Base-by-base conservation (phyloP, 495 filamentous ascomycete species). In the Penicillium argentinense region DNA sequence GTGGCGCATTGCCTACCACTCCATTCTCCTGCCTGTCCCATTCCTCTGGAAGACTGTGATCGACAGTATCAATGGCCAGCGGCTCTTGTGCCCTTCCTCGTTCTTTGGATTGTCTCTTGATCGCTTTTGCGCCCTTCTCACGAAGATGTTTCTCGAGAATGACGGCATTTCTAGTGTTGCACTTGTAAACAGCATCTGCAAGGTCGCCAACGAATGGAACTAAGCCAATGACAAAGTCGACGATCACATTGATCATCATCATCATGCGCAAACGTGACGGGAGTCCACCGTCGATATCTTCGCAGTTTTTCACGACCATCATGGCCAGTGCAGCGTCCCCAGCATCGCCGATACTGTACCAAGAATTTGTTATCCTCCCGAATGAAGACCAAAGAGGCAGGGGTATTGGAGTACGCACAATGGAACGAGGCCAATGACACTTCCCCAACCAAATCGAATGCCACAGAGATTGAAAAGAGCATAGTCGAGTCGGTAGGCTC, bases 121-220 rank as follows among this genome's bases (percentile, higher is more conserved):
- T 39, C 4, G 44, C 28, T 21, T 63, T 66, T 13, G 57, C 61
- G 9, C 57, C 72, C 53, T 69, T 71, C 41, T 83, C 64, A 8
- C 80, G 75, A 38, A 95, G 68, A 52, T 85, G 76, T 22, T 80
- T 75, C 55, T 95, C 87, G n/a, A 95, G 75, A 7, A 86, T 57
- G 33, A 85, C 71, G 3, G 86, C 87, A 56, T 91, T 95, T 48
- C 81, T 74, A 2, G 87, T 91, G 60, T 95, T 95, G 62, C 83
- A 69, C 45, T 79, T 79, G 57, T 75, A 82, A 2, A 77, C 56
- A 5, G 79, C 81, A 60, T 97, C 93, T 26, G 78, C 78, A 18
- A 97, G 18, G 56, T 97, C 93, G 14, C 93, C 93, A 5, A 96
- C 42, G 51, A 97, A 79, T 1, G 93, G 93, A 14, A 96, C 71